Evolutionary conservation across 1,284 basidiomycete species (phyloP), one percentile per base, ranked within the genome.

Genomic region (Cutaneotrichosporon cutaneum): DNA sequence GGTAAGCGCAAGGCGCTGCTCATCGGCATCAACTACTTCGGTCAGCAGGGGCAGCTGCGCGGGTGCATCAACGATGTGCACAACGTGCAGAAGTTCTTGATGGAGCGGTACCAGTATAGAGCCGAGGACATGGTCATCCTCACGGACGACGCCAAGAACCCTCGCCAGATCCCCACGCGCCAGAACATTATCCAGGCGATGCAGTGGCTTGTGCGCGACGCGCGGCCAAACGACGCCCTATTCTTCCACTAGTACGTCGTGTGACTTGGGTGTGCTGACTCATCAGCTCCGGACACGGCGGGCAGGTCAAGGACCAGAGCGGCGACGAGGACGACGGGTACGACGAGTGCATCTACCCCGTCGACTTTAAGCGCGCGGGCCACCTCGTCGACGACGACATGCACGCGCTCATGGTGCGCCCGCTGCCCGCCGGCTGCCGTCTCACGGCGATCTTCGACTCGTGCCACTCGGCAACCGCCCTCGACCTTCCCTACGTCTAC

Each of bases 31-130:
- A 94, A 94, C 80, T 95, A 94, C 76, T 71, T 85, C 59, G 86
- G 88, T 2, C 85, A 86, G 65, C 73, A 77, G 4, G 83, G 81
- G 9, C 85, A 87, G 70, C 80, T 95, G 36, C 80, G 82, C 30
- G 92, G 93, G 2, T 95, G 93, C 70, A 90, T 94, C 77, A 94
- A 95, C 75, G 93, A 96, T 70, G 92, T 86, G 0, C 81, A 83
- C 51, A 93, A 93, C 72, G 85, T 95, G 59, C 82, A 86, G 68
- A 73, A 81, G 10, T 94, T 94, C 81, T 80, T 94, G 33, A 82
- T 82, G 88, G 88, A 81, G 32, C 79, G 84, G 13, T 91, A 83
- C 77, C 83, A 85, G 14, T 96, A 94, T 78, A 85, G 84, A 62
- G 74, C 81, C 45, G 87, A 90, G 18, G 91, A 95, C 74, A 92